Base-by-base conservation (phyloP, 176 grass and related monocot genomes). In the Eragrostis nindensis region DNA sequence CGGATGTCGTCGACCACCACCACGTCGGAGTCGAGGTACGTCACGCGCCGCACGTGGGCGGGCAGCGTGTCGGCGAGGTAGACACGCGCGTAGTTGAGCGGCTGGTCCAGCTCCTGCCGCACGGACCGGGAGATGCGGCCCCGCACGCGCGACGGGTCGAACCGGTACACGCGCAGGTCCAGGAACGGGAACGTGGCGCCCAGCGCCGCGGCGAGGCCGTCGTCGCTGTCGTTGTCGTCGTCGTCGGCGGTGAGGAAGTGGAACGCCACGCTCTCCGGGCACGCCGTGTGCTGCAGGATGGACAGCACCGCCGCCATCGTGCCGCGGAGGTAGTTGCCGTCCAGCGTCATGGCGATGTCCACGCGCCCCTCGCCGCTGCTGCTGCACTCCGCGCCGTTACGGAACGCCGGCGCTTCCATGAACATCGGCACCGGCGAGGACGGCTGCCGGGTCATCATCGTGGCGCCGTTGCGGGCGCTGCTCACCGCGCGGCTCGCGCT, bases 21-120 rank as follows among this genome's bases (percentile, higher is more conserved):
- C 29, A 95, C 84, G 76, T 95, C 93, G 11, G 93, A 95, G 83
- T 95, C 93, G 74, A 95, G 83, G 84, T 95, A 95, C 15, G 89
- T 81, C 22, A 92, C 82, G 50, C 90, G 87, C 43, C 67, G 72
- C 17, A 92, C 84, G 22, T 25, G 56, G 3, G 60, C 10, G 0
- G 90, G 93, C 4, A 95, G 87, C 73, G 91, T 81, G 60, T 88
- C 73, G 26, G 93, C 89, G 48, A 95, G 89, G 87, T 95, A 95
- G 8, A 89, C 87, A 40, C 93, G 85, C 21, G 90, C 93, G 75
- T 92, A 95, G 87, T 95, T 95, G 65, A 95, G 86, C 50, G 90
- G 93, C 48, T 86, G 87, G 79, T 95, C 90, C 11, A 95, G 85
- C 29, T 90, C 93, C 41, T 92, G 78, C 19, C 90, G 84, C 39